Conservation (phyloP, 345 rosid genomes). For the Linum usitatissimum region DNA sequence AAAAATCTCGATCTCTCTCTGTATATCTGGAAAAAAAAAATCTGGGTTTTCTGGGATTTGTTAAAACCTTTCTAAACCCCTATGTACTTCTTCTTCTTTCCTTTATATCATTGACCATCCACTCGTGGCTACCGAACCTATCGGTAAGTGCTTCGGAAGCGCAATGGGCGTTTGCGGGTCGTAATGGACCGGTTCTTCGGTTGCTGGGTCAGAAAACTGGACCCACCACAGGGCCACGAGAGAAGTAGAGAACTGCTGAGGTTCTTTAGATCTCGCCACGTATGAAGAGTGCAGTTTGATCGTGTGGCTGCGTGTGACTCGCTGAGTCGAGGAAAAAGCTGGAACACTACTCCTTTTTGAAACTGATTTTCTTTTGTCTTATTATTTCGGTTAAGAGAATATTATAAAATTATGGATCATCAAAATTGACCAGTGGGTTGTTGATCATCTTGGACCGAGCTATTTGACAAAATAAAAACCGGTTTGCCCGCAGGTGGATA, state of each 20-base stretch:
- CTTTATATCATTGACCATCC: neutral
- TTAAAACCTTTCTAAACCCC: neutral
- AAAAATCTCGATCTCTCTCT: neutral
- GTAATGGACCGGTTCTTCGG: neutral
- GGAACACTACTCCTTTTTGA: neutral
- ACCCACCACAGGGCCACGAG: neutral
- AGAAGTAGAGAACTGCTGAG: neutral
- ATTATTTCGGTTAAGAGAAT: too few species aligned
- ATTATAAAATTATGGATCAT: too few species aligned
- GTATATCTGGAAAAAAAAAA: too few species aligned
- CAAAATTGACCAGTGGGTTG: too few species aligned
- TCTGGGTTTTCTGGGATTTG: neutral
- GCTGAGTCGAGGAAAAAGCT: neutral
- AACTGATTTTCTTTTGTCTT: too few species aligned
- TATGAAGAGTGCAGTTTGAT: neutral
- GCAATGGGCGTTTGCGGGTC: neutral
- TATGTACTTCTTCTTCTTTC: neutral
- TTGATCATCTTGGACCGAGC: too few species aligned
- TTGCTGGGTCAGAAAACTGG: neutral
- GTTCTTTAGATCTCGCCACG: neutral
- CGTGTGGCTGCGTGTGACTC: neutral
- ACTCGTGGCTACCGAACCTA: neutral
- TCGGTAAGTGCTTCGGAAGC: neutral
- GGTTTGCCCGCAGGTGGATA: too few species aligned
- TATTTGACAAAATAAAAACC: too few species aligned